Base-by-base conservation (phyloP, 2,329 filamentous ascomycete species). In the Myriosclerotinia duriaeana region DNA sequence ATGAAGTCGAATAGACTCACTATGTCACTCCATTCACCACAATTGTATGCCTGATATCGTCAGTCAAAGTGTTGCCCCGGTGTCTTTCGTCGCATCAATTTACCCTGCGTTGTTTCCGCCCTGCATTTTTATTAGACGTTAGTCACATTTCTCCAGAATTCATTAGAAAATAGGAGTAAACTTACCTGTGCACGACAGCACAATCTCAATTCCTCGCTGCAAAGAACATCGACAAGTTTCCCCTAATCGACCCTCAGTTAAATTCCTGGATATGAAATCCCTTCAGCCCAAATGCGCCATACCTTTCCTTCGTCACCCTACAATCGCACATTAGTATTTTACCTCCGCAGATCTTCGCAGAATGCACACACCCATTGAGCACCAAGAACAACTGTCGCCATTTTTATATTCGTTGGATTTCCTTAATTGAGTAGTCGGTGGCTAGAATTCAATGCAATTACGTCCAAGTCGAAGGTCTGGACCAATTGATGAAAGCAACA, bases 91-190 rank as follows among this genome's bases (percentile, higher is more conserved):
- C 54, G 42, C 30, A 17, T 60, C 12, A 15, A 65, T 60, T 65
- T 65, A 65, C 64, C 80, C 79, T 26, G 85, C 84, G 78, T 86
- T 87, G 77, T 86, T 84, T 58, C 84, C 84, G 63, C 84, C 84
- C 72, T 70, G 15, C 6, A 15, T 26, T 30, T 30, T 42, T 20
- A 38, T 60, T 17, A n/a, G 3, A 48, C 7, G 20, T 60, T 38
- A 60, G 56, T 22, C 30, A 60, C 30, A 38, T 50, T 22, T 14
- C n/a, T 36, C 9, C 2, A 26, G 65, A 1, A 65, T 66, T 68
- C 68, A 63, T 6, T 66, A 67, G 20, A 62, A 61, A 15, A 68
- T 40, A 38, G 12, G 4, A 15, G 53, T 12, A 26, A 15, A 42
- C 22, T 54, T n/a, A 66, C 59, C 36, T 63, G 65, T 55, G 59